Base-by-base conservation (phyloP, 495 filamentous ascomycete genomes). In the Podospora didyma region DNA sequence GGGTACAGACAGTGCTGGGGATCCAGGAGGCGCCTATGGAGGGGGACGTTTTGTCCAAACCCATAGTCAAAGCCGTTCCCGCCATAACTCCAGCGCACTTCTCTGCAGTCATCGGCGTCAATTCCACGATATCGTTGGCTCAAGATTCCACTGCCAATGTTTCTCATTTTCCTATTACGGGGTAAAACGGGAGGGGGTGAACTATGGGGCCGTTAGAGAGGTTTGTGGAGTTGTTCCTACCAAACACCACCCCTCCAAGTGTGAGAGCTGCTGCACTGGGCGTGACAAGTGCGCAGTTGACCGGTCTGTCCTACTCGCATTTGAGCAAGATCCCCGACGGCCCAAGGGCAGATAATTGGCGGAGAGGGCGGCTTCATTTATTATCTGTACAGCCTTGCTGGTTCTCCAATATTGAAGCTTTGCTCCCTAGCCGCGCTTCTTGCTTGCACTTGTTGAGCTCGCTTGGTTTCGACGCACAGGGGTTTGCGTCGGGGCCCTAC, bases 311-410 rank as follows among this genome's bases (percentile, higher is more conserved):
- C 28, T 35, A 20, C 22, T 51, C 47, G 50, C 46, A 57, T 42
- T 51, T n/a, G 4, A 57, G 54, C 46, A 57, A 45, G 21, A 37
- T 50, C 39, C 16, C 54, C 54, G 54, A n/a, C 34, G 31, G 46
- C 35, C 34, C 26, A 57, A 42, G 46, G 35, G 42, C 11, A 37
- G 37, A n/a, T 39, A 22, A 31, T 41, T 46, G 46, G 46, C 54
- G 54, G 47, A 52, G 49, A 37, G 21, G 39, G 41, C 12, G 55
- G 21, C 49, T 51, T 35, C 19, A 24, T 51, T 46, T 11, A 42
- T 42, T 7, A 42, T 37, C 16, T 37, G 39, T 42, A 5, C 14
- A 42, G 39, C n/a, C n/a, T 42, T 14, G 14, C 39, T 16, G 39
- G 39, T 42, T 42, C 39, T 16, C 9, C 7, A 42, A 42, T 42